These are phyloP conservation scores for Agrostemma githago DNA, from an alignment of 148 eudicot species.

Conservation along the genomic window DNA sequence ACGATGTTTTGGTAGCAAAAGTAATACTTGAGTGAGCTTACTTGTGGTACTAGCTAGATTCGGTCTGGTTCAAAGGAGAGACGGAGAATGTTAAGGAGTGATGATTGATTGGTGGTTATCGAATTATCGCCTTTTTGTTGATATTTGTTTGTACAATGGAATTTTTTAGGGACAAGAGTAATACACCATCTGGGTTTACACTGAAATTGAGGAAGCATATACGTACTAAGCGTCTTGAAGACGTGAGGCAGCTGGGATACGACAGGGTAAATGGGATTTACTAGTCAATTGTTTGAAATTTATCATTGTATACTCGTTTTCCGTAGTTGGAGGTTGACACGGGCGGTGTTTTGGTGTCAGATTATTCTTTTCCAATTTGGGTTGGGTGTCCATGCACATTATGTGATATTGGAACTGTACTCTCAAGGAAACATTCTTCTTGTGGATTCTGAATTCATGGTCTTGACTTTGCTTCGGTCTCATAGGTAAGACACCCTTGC, in stretches of 20 bases:
- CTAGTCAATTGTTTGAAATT: constrained; percentile 1
- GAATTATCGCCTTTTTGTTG: not conserved
- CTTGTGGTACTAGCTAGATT: no score
- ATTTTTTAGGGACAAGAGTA: constrained; percentile 79
- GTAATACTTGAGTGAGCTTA: no score
- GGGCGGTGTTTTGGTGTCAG: constrained; percentile 31
- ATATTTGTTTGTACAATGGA: not conserved
- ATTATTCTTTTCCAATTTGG: constrained; percentile 94
- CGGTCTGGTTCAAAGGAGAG: not conserved
- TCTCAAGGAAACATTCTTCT: constrained; percentile 96
- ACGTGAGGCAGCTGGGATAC: constrained; percentile 96
- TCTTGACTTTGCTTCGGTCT: constrained; percentile 94
- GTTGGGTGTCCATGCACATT: constrained; percentile 77
- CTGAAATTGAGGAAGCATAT: constrained; percentile 94
- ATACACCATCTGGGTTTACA: constrained; percentile 95
- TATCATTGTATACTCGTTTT: not conserved
- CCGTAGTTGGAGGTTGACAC: not conserved
- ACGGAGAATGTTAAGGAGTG: not conserved
- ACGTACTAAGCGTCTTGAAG: constrained; percentile 93
- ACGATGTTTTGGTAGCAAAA: no score
- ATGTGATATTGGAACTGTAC: constrained; percentile 84
- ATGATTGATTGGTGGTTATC: not conserved
- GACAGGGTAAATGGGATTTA: constrained; percentile 57
- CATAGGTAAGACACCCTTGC: constrained; percentile 61
- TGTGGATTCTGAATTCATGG: constrained; percentile 77